Conservation (phyloP, 768 basidiomycete genomes). For the Suillus americanus region DNA sequence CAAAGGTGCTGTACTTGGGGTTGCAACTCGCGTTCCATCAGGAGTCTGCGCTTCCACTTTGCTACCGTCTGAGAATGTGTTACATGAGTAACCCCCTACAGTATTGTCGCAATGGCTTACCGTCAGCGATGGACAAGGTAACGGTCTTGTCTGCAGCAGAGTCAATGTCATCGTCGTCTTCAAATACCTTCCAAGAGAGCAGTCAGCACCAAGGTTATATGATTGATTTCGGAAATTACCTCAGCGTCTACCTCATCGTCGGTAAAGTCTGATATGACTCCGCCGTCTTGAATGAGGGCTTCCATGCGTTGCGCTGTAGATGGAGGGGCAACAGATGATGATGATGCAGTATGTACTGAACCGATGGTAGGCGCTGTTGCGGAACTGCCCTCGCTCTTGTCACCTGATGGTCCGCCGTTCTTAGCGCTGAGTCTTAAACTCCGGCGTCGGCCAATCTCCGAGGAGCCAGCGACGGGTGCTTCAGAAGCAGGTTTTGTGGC, state of each 20-base stretch:
- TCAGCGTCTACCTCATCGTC: slow-evolving; percentile 88
- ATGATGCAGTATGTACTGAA: slow-evolving; percentile 22
- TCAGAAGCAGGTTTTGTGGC: slow-evolving; percentile 26
- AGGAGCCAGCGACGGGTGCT: slow-evolving; percentile 34
- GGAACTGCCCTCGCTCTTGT: slow-evolving; percentile 17
- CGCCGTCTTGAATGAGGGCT: slow-evolving; percentile 58
- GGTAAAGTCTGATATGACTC: slow-evolving; percentile 71
- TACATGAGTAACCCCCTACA: slow-evolving; percentile 9
- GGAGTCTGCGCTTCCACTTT: slow-evolving; percentile 96
- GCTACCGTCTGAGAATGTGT: slow-evolving; percentile 67
- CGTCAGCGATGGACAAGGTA: slow-evolving; percentile 78
- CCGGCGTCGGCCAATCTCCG: slow-evolving; percentile 61
- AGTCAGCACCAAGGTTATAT: slow-evolving; percentile 14
- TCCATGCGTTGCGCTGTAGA: slow-evolving; percentile 39
- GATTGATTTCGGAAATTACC: slow-evolving; percentile 25
- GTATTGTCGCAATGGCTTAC: slow-evolving; percentile 36
- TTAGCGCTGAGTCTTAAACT: slow-evolving; percentile 84
- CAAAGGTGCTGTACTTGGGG: slow-evolving; percentile 60
- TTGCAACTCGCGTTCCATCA: slow-evolving; percentile 91
- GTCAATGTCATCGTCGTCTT: slow-evolving; percentile 83
- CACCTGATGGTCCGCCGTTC: slow-evolving; percentile 33
- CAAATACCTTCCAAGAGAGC: slow-evolving; percentile 56
- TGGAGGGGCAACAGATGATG: slow-evolving; percentile 22
- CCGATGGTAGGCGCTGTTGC: slow-evolving; percentile 14
- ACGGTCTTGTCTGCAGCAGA: slow-evolving; percentile 80